phyloP scores from a whole-genome alignment of 1,284 basidiomycete species.

The Pulchroboletus neoregius region DNA sequence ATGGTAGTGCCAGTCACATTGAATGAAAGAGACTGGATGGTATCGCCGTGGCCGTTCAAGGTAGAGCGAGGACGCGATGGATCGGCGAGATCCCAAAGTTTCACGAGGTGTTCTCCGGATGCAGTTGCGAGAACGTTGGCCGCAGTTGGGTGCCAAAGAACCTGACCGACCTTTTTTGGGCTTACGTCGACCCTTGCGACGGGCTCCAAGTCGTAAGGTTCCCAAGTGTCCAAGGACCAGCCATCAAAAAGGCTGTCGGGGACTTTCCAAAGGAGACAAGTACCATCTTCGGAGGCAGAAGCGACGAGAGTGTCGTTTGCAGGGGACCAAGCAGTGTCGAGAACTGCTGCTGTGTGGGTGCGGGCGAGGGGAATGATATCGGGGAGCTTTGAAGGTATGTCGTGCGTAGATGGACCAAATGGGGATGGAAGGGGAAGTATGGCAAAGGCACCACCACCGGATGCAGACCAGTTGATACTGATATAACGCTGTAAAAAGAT shows the following conservation, averaged over 20 bases:
- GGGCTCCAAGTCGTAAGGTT: constrained; percentile 81
- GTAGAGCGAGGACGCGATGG: constrained; percentile 60
- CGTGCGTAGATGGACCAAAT: constrained; percentile 50
- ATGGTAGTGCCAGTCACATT: constrained; percentile 78
- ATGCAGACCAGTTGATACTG: constrained; percentile 92
- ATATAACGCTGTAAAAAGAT: constrained; percentile 63
- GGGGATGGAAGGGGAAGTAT: constrained; percentile 84
- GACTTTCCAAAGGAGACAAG: constrained; percentile 88
- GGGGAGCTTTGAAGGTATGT: constrained; percentile 78
- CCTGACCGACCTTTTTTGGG: constrained; percentile 88
- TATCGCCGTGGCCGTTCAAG: constrained; percentile 79
- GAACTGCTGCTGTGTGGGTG: constrained; percentile 79
- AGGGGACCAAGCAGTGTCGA: constrained; percentile 96
- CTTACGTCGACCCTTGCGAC: constrained; percentile 70
- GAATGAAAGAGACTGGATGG: constrained; percentile 85
- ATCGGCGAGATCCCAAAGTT: constrained; percentile 85
- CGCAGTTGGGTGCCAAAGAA: constrained; percentile 92
- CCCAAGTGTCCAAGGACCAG: constrained; percentile 85
- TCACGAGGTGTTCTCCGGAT: constrained; percentile 85
- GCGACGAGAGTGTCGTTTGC: constrained; percentile 90
- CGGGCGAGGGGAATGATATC: constrained; percentile 92
- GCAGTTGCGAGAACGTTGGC: constrained; percentile 83
- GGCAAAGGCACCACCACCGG: constrained; percentile 94
- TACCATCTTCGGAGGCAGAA: constrained; percentile 91
- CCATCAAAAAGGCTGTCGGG: constrained; percentile 68